These are phyloP conservation scores for Collybia sp. DNA, from an alignment of 768 basidiomycete genomes.

Conservation along the genomic window DNA sequence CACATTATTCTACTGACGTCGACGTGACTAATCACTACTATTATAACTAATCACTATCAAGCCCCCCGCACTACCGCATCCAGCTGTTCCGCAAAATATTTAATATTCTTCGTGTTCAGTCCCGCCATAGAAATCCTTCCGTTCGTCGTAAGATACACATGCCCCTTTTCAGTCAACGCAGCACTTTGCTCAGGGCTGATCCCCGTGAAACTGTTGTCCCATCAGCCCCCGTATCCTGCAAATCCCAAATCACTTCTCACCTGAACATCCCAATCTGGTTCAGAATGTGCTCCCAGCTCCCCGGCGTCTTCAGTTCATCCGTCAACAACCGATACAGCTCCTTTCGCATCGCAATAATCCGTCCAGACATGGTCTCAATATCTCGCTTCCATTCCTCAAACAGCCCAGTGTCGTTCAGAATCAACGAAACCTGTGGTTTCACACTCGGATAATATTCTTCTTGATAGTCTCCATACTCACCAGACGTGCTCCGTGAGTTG, in stretches of 20 bases:
- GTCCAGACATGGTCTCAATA: conserved; percentile 87
- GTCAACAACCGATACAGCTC: conserved; percentile 72
- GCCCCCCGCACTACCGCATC: conserved; percentile 60
- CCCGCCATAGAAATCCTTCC: conserved; percentile 96
- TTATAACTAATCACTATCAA: conserved; percentile 2
- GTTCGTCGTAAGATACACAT: conserved; percentile 83
- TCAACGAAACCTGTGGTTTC: conserved; percentile 61
- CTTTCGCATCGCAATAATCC: conserved; percentile 90
- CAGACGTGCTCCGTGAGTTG: conserved; percentile 84
- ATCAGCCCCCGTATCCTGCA: conserved; percentile 2
- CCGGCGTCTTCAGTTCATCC: conserved; percentile 80
- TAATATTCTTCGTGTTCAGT: conserved; percentile 75
- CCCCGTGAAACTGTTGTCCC: conserved; percentile 69
- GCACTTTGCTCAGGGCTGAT: conserved; percentile 63
- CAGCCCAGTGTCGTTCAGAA: conserved; percentile 69
- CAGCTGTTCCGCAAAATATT: conserved; percentile 66
- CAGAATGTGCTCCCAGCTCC: conserved; percentile 94
- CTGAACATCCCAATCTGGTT: conserved; percentile 99
- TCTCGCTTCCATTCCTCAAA: conserved; percentile 90
- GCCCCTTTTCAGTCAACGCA: conserved; percentile 63
- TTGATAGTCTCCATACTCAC: conserved; percentile 30
- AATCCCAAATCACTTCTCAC: conserved; percentile 32
- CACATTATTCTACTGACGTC: conserved; percentile 26
- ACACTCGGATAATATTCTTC: conserved; percentile 2
- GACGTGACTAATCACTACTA: not conserved